A percentile compares a stretch with the other conserved stretches of the same genome.
Evolutionary conservation across 2,329 filamentous ascomycete genomes (phyloP).

Genomic region (Cercospora brassicicola): DNA sequence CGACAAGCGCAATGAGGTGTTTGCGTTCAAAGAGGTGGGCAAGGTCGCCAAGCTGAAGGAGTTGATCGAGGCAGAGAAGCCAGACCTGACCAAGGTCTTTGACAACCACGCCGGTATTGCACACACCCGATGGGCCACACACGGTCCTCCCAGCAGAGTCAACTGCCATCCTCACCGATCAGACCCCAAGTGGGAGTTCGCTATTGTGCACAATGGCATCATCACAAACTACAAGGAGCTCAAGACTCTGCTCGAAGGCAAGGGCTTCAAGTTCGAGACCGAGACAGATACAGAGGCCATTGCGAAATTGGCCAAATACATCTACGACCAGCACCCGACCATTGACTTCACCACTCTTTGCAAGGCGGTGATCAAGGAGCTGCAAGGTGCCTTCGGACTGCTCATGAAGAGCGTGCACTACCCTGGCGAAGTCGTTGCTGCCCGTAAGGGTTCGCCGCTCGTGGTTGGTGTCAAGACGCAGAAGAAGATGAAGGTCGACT

Average conservation of each 20-base stretch:
- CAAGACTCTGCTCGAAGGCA: slow-evolving; percentile 85
- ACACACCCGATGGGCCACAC: slow-evolving; percentile 98
- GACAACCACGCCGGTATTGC: slow-evolving; percentile 98
- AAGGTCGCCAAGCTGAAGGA: slow-evolving; percentile 96
- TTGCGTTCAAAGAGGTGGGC: slow-evolving; percentile 98
- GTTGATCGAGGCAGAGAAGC: slow-evolving; percentile 79
- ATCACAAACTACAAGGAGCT: slow-evolving; percentile 99
- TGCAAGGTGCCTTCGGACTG: slow-evolving; percentile 95
- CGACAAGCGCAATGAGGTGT: slow-evolving; percentile 97
- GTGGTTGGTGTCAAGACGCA: slow-evolving; percentile 96
- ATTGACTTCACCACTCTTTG: slow-evolving; percentile 95
- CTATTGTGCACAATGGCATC: slow-evolving; percentile 98
- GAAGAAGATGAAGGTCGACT: slow-evolving; percentile 99
- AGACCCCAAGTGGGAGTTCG: slow-evolving; percentile 92
- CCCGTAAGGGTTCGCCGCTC: slow-evolving; percentile 95
- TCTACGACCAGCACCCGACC: slow-evolving; percentile 89
- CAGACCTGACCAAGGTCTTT: slow-evolving; percentile 88
- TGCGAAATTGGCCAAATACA: slow-evolving; percentile 97
- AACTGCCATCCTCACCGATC: slow-evolving; percentile 99
- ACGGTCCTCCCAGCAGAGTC: slow-evolving; percentile 85
- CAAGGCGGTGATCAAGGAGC: slow-evolving; percentile 97
- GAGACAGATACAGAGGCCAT: slow-evolving; percentile 99
- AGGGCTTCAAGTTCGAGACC: slow-evolving; percentile 98
- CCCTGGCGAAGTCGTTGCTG: slow-evolving; percentile 95
- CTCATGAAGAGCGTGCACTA: slow-evolving; percentile 98